phyloP scores from a whole-genome alignment of 257 asterid genomes.

The Ocimum tenuiflorum region DNA sequence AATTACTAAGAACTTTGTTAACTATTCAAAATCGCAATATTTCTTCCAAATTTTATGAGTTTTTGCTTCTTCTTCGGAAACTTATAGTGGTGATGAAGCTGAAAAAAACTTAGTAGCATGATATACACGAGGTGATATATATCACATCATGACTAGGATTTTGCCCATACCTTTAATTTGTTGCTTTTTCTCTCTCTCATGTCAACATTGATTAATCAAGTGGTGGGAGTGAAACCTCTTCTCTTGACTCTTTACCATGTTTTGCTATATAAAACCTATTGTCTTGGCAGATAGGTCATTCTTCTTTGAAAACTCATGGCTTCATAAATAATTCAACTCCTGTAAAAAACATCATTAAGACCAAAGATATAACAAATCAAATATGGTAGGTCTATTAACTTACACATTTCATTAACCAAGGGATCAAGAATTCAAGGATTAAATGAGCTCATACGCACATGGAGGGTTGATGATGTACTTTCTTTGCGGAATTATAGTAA shows the following conservation, averaged over 20 bases:
- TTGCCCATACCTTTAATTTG: constrained; percentile 8
- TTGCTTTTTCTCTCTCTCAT: not conserved
- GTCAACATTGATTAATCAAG: constrained; percentile 8
- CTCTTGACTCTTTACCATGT: constrained; percentile 4
- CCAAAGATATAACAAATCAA: not conserved
- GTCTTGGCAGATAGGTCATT: constrained; percentile 14
- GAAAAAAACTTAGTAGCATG: too few species aligned
- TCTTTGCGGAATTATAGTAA: not conserved
- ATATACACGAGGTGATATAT: not conserved
- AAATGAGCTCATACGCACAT: not conserved
- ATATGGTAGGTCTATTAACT: not conserved
- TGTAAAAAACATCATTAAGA: not conserved
- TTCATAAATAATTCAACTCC: not conserved
- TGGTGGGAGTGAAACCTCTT: constrained; percentile 3
- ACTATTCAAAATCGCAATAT: too few species aligned
- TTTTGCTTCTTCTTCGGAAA: too few species aligned
- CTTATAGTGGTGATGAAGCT: too few species aligned
- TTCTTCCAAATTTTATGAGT: too few species aligned
- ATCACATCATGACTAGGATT: constrained; percentile 8
- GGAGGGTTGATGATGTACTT: not conserved
- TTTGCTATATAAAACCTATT: constrained; percentile 14
- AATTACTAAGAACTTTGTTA: too few species aligned
- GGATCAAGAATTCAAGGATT: not conserved
- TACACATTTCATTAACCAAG: not conserved
- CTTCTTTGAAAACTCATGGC: constrained; percentile 12